Evolutionary conservation across 495 filamentous ascomycete species (phyloP).

Genomic region (Aspergillus incahuasiensis): DNA sequence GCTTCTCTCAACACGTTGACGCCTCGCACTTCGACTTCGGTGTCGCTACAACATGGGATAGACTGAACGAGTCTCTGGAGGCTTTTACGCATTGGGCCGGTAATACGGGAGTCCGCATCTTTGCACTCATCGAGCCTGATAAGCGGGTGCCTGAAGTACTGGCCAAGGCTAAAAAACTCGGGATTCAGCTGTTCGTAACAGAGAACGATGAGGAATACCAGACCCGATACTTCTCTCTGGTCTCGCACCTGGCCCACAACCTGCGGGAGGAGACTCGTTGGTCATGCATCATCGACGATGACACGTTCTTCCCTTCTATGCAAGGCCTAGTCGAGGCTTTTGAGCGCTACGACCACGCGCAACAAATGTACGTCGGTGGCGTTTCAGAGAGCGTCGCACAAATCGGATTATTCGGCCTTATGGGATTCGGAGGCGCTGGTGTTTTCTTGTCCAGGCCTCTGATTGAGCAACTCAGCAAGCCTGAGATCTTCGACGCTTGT

Average conservation of each 20-base stretch:
- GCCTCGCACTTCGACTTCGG: constrained; percentile 56
- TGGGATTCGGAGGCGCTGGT: constrained; percentile 58
- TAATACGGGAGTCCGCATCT: constrained; percentile 49
- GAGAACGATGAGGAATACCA: constrained; percentile 45
- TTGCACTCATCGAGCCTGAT: constrained; percentile 51
- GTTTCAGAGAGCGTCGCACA: constrained; percentile 52
- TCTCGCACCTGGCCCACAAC: constrained; percentile 46
- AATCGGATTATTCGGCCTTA: constrained; percentile 45
- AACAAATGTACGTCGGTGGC: constrained; percentile 51
- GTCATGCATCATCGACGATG: constrained; percentile 63
- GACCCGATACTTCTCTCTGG: constrained; percentile 56
- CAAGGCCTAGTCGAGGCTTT: constrained; percentile 44
- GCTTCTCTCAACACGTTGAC: constrained; percentile 31
- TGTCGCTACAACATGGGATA: constrained; percentile 53
- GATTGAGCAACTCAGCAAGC: constrained; percentile 31
- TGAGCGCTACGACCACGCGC: constrained; percentile 38
- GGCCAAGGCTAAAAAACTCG: constrained; percentile 36
- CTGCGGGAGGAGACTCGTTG: constrained; percentile 49
- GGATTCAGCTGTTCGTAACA: constrained; percentile 50
- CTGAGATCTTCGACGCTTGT: constrained; percentile 34
- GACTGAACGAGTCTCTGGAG: constrained; percentile 52
- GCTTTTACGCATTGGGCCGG: constrained; percentile 60
- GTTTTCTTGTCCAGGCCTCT: constrained; percentile 54
- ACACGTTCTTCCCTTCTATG: constrained; percentile 61
- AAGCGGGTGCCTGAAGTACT: constrained; percentile 28